phyloP scores from a whole-genome alignment of 768 basidiomycete species.

The Steccherinum ochraceum region DNA sequence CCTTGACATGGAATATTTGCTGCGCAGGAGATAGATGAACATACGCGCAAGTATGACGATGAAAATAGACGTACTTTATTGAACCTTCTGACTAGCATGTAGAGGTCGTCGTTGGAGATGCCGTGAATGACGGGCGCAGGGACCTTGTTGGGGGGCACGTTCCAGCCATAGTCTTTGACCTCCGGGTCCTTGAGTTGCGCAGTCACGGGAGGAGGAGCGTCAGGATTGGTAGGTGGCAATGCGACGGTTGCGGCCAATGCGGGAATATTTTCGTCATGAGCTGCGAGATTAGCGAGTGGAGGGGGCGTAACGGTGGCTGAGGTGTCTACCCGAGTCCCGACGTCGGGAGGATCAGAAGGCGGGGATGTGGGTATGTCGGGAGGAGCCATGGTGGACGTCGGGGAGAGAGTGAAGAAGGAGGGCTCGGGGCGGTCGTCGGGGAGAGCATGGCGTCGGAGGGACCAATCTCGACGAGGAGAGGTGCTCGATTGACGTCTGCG shows the following conservation, averaged over 20 bases:
- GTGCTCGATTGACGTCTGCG: too few relatives aligned
- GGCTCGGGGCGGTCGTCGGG: too few relatives aligned
- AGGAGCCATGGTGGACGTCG: too few relatives aligned
- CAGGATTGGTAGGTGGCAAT: constrained; percentile 11
- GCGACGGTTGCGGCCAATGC: constrained; percentile 7
- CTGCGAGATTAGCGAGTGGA: too few relatives aligned
- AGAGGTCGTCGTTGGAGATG: constrained; percentile 33
- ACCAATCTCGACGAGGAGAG: too few relatives aligned
- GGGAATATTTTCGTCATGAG: too few relatives aligned
- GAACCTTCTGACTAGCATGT: constrained; percentile 32
- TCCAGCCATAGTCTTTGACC: constrained; percentile 22
- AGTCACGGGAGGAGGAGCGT: constrained; percentile 3
- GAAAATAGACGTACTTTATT: constrained; percentile 28
- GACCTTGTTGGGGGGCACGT: constrained; percentile 12
- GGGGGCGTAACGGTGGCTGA: too few relatives aligned
- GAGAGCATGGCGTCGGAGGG: too few relatives aligned
- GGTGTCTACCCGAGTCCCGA: too few relatives aligned
- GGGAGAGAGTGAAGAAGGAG: too few relatives aligned
- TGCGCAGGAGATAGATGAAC: constrained; percentile 3
- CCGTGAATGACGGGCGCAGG: constrained; percentile 26
- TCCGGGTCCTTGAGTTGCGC: constrained; percentile 21
- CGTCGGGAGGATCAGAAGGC: too few relatives aligned
- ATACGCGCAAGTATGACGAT: not conserved
- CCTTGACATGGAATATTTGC: constrained; percentile 35
- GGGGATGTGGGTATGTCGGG: too few relatives aligned